Evolutionary conservation across 441 rosid species (phyloP).

Genomic region (Metrosideros polymorpha): DNA sequence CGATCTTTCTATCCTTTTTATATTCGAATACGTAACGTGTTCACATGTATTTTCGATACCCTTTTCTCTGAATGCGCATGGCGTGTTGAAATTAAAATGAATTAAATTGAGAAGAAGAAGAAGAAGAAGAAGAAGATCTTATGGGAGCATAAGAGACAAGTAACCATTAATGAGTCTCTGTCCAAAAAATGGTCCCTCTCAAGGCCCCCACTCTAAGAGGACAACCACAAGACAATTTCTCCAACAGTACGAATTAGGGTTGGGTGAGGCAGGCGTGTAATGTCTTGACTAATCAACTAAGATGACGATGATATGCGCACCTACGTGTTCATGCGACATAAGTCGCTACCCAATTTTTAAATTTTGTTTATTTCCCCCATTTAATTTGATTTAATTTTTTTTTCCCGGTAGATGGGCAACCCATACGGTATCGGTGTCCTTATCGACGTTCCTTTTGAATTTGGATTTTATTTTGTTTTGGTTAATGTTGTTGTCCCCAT

Average conservation of each 20-base stretch:
- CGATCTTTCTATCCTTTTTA: no score
- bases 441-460: fast-evolving
- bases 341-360: not conserved
- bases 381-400: not conserved
- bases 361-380: not conserved
- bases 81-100: no score
- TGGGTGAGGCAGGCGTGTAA: not conserved
- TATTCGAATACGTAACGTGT: no score
- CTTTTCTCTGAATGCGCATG: no score
- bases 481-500: not conserved
- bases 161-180: not conserved
- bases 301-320: not conserved
- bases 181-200: not conserved
- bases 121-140: no score
- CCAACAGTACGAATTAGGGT: not conserved
- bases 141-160: not conserved
- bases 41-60: no score
- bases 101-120: no score
- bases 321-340: not conserved
- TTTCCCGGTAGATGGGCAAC: not conserved
- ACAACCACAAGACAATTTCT: slow-evolving; percentile 4
- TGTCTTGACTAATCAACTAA: not conserved
- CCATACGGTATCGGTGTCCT: not conserved
- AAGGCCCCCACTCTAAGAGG: not conserved
- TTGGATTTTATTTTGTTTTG: not conserved